These are phyloP conservation scores for Sesbania bispinosa DNA, from an alignment of 306 rosid species.

Conservation along the genomic window DNA sequence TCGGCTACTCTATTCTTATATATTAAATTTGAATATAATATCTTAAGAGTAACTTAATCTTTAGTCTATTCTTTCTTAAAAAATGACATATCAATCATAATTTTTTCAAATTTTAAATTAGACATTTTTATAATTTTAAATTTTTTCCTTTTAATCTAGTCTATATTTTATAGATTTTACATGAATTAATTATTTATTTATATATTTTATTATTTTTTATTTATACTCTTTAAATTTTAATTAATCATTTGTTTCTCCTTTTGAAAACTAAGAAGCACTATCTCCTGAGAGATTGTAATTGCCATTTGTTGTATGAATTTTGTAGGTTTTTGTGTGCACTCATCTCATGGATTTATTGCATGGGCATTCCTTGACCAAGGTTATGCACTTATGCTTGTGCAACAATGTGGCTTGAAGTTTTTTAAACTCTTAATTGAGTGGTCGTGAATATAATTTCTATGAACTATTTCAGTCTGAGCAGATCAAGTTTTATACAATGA, in stretches of 20 bases:
- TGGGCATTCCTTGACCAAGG: slow-evolving; percentile 63
- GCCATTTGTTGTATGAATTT: slow-evolving; percentile 15
- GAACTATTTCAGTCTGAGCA: slow-evolving; percentile 63
- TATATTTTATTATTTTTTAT: too few relatives aligned
- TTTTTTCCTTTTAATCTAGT: too few relatives aligned
- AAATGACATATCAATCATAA: too few relatives aligned
- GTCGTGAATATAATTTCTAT: slow-evolving; percentile 10
- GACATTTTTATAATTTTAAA: too few relatives aligned
- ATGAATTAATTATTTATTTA: too few relatives aligned
- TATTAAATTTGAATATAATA: too few relatives aligned
- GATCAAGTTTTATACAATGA: slow-evolving; percentile 79
- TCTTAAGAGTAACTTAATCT: too few relatives aligned
- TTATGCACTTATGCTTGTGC: slow-evolving; percentile 24
- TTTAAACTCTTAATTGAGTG: slow-evolving; percentile 9
- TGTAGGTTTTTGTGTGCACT: slow-evolving; percentile 88
- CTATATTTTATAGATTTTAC: too few relatives aligned
- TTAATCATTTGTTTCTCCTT: slow-evolving; percentile 6
- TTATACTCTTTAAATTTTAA: too few relatives aligned
- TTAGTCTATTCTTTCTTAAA: too few relatives aligned
- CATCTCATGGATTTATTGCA: slow-evolving; percentile 90
- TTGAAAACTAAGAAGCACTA: not conserved
- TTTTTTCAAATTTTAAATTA: too few relatives aligned
- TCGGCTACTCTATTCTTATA: too few relatives aligned
- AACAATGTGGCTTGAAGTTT: slow-evolving; percentile 22
- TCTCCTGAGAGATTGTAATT: not conserved